Evolutionary conservation across 2,329 filamentous ascomycete genomes (phyloP).

Genomic region (Penicillium hordei): DNA sequence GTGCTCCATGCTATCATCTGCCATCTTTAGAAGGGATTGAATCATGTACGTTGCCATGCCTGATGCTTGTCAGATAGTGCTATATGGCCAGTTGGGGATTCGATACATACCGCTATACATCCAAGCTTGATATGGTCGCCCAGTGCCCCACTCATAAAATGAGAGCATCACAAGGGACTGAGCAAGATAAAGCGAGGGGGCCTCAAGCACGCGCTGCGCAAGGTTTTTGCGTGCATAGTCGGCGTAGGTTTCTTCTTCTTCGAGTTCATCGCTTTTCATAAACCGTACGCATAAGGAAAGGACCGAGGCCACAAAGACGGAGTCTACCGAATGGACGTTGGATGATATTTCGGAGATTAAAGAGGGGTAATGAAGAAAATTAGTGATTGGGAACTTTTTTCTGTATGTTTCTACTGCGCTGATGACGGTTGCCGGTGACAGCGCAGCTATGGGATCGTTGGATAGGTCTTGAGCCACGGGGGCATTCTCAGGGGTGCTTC

Average conservation of each 20-base stretch:
- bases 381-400: slow-evolving; percentile 39
- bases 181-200: slow-evolving; percentile 36
- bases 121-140: slow-evolving; percentile 39
- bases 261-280: slow-evolving; percentile 27
- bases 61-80: slow-evolving; percentile 14
- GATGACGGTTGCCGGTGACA: slow-evolving; percentile 33
- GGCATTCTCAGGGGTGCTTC: slow-evolving; percentile 4
- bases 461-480: slow-evolving; percentile 1
- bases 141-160: slow-evolving; percentile 40
- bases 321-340: slow-evolving; percentile 31
- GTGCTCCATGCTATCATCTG: slow-evolving; percentile 41
- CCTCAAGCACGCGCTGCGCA: slow-evolving; percentile 34
- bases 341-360: slow-evolving; percentile 37
- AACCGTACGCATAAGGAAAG: slow-evolving; percentile 38
- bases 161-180: slow-evolving; percentile 40
- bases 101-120: slow-evolving; percentile 38
- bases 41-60: slow-evolving; percentile 44
- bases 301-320: slow-evolving; percentile 36
- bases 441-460: slow-evolving; percentile 22
- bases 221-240: slow-evolving; percentile 35
- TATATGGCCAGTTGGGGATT: no score
- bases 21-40: slow-evolving; percentile 37
- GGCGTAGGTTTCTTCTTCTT: slow-evolving; percentile 33
- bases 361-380: slow-evolving; percentile 40
- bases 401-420: slow-evolving; percentile 38